Conservation (phyloP, 306 rosid species). For the Ormosia emarginata region DNA sequence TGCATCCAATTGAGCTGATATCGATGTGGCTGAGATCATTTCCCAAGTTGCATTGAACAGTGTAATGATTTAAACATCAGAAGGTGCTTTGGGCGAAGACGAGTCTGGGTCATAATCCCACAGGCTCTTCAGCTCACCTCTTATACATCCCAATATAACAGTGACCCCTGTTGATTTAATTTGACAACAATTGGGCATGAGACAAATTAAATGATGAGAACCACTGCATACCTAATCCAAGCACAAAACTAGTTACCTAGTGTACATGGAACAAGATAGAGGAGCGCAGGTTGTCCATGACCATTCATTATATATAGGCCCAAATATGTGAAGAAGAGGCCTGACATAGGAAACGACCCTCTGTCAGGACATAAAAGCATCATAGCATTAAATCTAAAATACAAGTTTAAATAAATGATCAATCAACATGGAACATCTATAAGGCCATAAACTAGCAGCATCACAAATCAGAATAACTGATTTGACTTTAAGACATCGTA, state of each 20-base stretch:
- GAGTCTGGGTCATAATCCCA: conserved; percentile 54
- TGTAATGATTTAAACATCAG: conserved; percentile 23
- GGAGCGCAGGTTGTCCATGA: conserved; percentile 97
- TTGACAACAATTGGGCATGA: neutral
- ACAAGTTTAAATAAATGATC: neutral
- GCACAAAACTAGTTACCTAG: conserved; percentile 52
- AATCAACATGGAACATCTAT: neutral
- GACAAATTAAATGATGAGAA: neutral
- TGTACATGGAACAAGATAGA: conserved; percentile 95
- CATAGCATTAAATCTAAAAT: neutral
- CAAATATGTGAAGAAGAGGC: conserved; percentile 65
- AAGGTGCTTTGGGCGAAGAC: conserved; percentile 11
- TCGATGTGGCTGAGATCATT: neutral
- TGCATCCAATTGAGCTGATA: neutral
- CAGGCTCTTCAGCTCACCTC: conserved; percentile 67
- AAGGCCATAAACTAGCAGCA: neutral
- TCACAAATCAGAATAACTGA: neutral
- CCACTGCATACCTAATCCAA: neutral
- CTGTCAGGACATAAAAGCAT: neutral
- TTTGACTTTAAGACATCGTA: neutral
- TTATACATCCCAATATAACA: conserved; percentile 51
- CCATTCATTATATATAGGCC: conserved; percentile 84
- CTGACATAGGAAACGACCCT: conserved; percentile 36
- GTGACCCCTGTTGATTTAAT: conserved; percentile 48
- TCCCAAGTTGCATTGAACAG: neutral